phyloP scores from a whole-genome alignment of 805 yeast genomes.

The Debaryomyces castellii region DNA sequence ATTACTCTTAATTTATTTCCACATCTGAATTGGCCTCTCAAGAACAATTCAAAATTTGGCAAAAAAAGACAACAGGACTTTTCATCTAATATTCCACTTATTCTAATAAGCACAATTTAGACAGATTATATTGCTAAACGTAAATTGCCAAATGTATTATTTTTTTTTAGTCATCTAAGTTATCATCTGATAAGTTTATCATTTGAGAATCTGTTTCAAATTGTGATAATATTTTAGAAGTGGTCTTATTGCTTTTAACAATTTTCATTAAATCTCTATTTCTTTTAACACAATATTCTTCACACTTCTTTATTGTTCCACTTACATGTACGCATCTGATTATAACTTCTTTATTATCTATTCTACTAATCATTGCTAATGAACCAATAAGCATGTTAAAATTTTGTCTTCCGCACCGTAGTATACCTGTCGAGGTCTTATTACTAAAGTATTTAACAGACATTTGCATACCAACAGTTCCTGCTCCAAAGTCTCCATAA shows the following conservation, averaged over 20 bases:
- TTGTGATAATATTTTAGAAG: background rate
- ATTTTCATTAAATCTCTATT: constrained; percentile 39
- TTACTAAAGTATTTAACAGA: constrained; percentile 78
- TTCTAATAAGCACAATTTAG: too few species aligned
- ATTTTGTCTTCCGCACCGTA: constrained; percentile 71
- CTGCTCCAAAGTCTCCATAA: constrained; percentile 80
- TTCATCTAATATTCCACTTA: too few species aligned
- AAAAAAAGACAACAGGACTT: too few species aligned
- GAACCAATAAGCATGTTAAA: constrained; percentile 66
- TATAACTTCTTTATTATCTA: constrained; percentile 52
- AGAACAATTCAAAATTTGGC: too few species aligned
- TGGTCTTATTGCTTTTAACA: constrained; percentile 9
- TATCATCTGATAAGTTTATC: constrained; percentile 4
- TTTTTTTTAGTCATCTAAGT: constrained; percentile 1
- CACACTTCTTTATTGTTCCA: constrained; percentile 87
- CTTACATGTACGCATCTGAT: constrained; percentile 68
- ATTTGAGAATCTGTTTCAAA: constrained; percentile 7
- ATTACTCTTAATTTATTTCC: too few species aligned
- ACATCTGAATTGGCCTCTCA: too few species aligned
- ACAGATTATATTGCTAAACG: too few species aligned
- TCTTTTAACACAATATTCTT: constrained; percentile 57
- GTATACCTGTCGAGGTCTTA: constrained; percentile 79
- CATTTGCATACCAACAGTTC: constrained; percentile 57
- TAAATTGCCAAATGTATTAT: too few species aligned
- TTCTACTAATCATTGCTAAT: constrained; percentile 49